Conservation (phyloP, 768 basidiomycete species). For the Leccinum obscurum region DNA sequence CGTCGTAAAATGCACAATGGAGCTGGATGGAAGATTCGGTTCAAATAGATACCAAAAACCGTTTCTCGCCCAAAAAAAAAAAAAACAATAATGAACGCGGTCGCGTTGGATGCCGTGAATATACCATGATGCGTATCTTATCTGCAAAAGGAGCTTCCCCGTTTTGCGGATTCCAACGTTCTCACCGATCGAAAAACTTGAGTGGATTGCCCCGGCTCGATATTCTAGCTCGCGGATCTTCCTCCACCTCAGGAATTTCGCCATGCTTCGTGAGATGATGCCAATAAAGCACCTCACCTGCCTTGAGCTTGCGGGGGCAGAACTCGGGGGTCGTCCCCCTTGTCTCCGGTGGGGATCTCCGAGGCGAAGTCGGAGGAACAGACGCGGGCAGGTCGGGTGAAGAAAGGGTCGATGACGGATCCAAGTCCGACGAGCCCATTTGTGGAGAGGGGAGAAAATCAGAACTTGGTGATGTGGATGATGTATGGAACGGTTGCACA, state of each 20-base stretch:
- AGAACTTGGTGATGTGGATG: slow-evolving; percentile 13
- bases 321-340: slow-evolving; percentile 22
- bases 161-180: slow-evolving; percentile 13
- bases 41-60: slow-evolving; percentile 32
- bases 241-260: slow-evolving; percentile 67
- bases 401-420: slow-evolving; percentile 22
- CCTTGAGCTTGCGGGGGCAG: slow-evolving; percentile 42
- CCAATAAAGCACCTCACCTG: slow-evolving; percentile 72
- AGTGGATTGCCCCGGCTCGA: slow-evolving; percentile 8
- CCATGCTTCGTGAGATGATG: slow-evolving; percentile 71
- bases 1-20: slow-evolving; percentile 31
- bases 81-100: slow-evolving; percentile 7
- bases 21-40: slow-evolving; percentile 24
- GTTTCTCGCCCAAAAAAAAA: slow-evolving; percentile 18
- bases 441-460: slow-evolving; percentile 27
- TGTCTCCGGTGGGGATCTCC: slow-evolving; percentile 22
- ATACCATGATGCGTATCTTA: slow-evolving; percentile 22
- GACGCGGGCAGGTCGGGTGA: slow-evolving; percentile 27
- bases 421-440: slow-evolving; percentile 24
- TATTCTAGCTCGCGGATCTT: slow-evolving; percentile 56
- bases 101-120: slow-evolving; percentile 29
- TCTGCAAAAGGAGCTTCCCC: slow-evolving; percentile 9
- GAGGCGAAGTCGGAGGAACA: slow-evolving; percentile 21
- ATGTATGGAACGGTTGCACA: slow-evolving; percentile 23
- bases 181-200: slow-evolving; percentile 31